phyloP scores from a whole-genome alignment of 306 rosid genomes.

The Ormosia semicastrata region DNA sequence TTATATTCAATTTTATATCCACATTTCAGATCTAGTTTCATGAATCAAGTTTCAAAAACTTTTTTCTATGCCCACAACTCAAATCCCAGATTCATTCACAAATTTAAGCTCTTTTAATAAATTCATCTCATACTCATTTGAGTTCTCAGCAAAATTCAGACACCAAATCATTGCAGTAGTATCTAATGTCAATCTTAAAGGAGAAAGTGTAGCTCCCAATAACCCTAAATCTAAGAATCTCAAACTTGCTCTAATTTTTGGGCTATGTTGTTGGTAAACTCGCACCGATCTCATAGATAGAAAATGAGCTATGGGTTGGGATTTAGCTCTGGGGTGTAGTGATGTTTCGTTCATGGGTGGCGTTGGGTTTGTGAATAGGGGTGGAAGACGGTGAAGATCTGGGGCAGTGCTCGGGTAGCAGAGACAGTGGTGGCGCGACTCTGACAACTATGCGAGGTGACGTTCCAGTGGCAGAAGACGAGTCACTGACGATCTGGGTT shows the following conservation, averaged over 20 bases:
- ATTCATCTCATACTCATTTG: conserved; percentile 26
- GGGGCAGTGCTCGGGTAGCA: too few relatives aligned
- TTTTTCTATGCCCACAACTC: conserved; percentile 41
- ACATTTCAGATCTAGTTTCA: not conserved
- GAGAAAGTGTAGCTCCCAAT: conserved; percentile 33
- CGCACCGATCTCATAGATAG: too few relatives aligned
- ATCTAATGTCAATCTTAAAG: conserved; percentile 43
- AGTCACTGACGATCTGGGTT: too few relatives aligned
- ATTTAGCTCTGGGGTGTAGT: too few relatives aligned
- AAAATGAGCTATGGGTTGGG: too few relatives aligned
- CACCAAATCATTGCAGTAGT: conserved; percentile 44
- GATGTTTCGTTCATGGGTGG: too few relatives aligned
- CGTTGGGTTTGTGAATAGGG: too few relatives aligned
- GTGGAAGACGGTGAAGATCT: too few relatives aligned
- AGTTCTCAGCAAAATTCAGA: conserved; percentile 41
- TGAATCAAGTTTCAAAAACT: conserved; percentile 12
- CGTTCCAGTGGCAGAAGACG: too few relatives aligned
- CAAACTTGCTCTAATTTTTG: conserved; percentile 73
- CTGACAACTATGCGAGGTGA: too few relatives aligned
- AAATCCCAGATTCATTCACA: conserved; percentile 32
- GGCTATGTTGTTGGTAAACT: conserved; percentile 33
- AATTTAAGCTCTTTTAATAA: conserved; percentile 30
- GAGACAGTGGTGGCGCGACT: too few relatives aligned
- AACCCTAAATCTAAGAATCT: conserved; percentile 39
- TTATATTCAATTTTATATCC: too few relatives aligned